Evolutionary conservation across 2,329 filamentous ascomycete genomes (phyloP), one percentile per base, ranked within the genome.

Genomic region (Trichoderma cornu-damae): DNA sequence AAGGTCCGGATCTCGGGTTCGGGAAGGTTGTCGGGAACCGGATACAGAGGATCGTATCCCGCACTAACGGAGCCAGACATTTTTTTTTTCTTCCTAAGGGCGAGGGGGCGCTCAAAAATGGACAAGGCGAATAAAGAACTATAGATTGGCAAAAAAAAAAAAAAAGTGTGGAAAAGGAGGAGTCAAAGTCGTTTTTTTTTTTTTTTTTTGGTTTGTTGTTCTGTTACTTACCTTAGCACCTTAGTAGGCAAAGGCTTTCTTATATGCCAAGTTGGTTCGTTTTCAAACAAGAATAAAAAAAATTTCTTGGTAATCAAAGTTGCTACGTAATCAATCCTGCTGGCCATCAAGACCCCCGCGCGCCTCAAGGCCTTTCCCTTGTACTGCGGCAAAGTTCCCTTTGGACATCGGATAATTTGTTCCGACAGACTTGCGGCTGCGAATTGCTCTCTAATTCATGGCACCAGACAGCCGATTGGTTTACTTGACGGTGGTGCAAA

Each of bases 1-100:
- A 79, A 78, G 26, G 65, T 64, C 43, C 66, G 68, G 42, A 73
- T 64, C 57, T 66, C 66, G 26, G 66, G 64, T 18, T 72, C 70
- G 3, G 67, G 65, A 43, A 69, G 65, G 14, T 61, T 61, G 20
- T 65, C 66, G 44, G 65, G 61, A 26, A 67, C 62, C 37, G 70
- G 68, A 51, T 72, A 72, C 9, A 65, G 47, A 18, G 70, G 69
- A 30, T 67, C 60, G 59, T 70, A 72, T 22, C 65, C 67, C 22
- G 66, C 63, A 42, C 61, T 59, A n/a, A 60, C 44, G 37, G 62
- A 49, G 12, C 62, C 47, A 16, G 61, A 44, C 63, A 66, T 65
- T 18, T 24, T 28, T 20, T 37, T 12, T 46, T 26, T 37, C 14
- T 37, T n/a, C 11, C 11, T 16, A n/a, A n/a, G n/a, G n/a, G n/a